A percentile compares a stretch with the other conserved stretches of the same genome.
Conservation (phyloP, 306 rosid genomes). For the Ziziphus jujuba region DNA sequence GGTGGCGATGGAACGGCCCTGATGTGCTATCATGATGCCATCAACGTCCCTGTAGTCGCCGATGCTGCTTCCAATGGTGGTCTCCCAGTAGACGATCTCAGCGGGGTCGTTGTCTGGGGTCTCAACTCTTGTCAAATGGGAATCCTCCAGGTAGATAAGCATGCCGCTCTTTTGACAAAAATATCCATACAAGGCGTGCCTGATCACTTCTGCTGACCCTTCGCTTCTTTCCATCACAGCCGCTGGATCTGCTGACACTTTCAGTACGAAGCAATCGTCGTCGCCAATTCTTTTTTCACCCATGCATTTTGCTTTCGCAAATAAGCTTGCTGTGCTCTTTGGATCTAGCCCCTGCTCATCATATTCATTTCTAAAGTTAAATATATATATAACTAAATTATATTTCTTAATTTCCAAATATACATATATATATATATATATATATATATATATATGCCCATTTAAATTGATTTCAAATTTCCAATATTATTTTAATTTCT, state of each 20-base stretch:
- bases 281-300: conserved; percentile 83
- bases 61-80: conserved; percentile 91
- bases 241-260: conserved; percentile 74
- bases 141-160: conserved; percentile 85
- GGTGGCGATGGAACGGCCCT: conserved; percentile 85
- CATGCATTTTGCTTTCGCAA: conserved; percentile 84
- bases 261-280: conserved; percentile 80
- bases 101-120: conserved; percentile 40
- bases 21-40: conserved; percentile 78
- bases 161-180: conserved; percentile 95
- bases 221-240: conserved; percentile 82
- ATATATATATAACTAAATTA: neutral
- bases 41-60: conserved; percentile 79
- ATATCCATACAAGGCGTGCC: conserved; percentile 86
- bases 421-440: neutral
- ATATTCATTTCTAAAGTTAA: no score
- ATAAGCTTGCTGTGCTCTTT: conserved; percentile 80
- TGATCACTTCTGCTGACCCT: conserved; percentile 86
- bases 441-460: no score
- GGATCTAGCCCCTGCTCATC: conserved; percentile 94
- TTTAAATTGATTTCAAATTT: no score
- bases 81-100: conserved; percentile 86
- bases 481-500: no score
- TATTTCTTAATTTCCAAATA: neutral
- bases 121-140: conserved; percentile 83